Evolutionary conservation across 345 rosid species (phyloP).

Genomic region (Camelina laxa): DNA sequence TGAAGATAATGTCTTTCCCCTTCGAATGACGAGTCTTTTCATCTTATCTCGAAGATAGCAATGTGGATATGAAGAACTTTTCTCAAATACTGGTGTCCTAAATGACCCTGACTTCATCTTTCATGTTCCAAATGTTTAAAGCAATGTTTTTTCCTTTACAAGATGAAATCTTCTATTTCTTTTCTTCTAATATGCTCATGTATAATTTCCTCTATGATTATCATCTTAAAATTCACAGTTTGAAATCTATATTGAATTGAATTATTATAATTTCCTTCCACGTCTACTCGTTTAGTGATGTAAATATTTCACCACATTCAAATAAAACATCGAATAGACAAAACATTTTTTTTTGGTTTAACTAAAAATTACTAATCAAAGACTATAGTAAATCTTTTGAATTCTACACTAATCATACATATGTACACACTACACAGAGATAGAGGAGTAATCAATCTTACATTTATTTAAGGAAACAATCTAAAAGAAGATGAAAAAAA

Average conservation of each 20-base stretch:
- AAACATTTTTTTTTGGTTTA: neutral
- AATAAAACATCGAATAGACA: neutral
- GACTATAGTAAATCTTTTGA: neutral
- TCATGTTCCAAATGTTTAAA: neutral
- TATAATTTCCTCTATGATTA: neutral
- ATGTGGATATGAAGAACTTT: too few relatives aligned
- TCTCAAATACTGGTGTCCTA: neutral
- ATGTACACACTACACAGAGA: neutral
- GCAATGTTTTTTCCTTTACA: neutral
- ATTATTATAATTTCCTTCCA: neutral
- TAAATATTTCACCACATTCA: neutral
- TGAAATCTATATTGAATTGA: neutral
- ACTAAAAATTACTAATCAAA: neutral
- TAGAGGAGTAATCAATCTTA: neutral
- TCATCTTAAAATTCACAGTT: neutral
- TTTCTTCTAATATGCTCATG: neutral
- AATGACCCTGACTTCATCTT: too few relatives aligned
- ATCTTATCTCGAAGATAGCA: too few relatives aligned
- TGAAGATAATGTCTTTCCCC: too few relatives aligned
- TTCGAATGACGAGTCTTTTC: too few relatives aligned
- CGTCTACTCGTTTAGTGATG: neutral
- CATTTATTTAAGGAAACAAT: neutral
- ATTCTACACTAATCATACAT: neutral
- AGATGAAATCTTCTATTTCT: neutral
- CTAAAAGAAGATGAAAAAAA: neutral